Base-by-base conservation (phyloP, 176 grass and related monocot genomes). In the Phoenix dactylifera region DNA sequence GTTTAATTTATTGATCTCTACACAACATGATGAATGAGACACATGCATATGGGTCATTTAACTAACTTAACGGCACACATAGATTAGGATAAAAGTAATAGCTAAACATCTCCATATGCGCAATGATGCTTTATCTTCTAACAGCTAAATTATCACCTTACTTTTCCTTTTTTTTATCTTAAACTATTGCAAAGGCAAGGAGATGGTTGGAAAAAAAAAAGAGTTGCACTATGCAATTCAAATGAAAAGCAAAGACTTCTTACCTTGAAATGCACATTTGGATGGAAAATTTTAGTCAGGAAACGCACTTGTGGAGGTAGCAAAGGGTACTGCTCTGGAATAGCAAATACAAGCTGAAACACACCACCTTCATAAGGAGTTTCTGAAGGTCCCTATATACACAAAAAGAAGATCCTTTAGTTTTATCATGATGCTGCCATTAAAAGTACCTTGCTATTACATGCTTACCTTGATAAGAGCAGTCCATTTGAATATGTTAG, bases 181-280 rank as follows among this genome's bases (percentile, higher is more conserved):
- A 39, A 10, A 39, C 9, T 39, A 39, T 59, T 59, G 9, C 4
- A 29, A 26, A 29, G 24, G 5, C 55, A 59, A 59, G 4, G 4
- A 26, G 24, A 24, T n/a, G 16, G 4, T 2, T 6, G 5, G 7
- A 29, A 6, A 4, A 12, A 59, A 59, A 59, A 3, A 22, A 26
- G 15, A n/a, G 15, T 26, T 59, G 14, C 10, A 26, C 24, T 5
- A 16, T 59, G 9, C 7, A 16, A 16, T 6, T 28, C 15, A 57
- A 79, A 3, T 18, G 16, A 25, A 51, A 17, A 86, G 50, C 73
- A 50, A 39, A 39, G 1, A 39, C 1, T 39, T 10, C 22, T 61
- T 57, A 98, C 94, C 94, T 98, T 98, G 70, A 98, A 98, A 71
- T 98, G 94, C 32, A 98, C 94, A 65, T 98, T 98, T 48, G 94